These are phyloP conservation scores for Parmelia sp. DNA, from an alignment of 495 filamentous ascomycete genomes.

Conservation along the genomic window DNA sequence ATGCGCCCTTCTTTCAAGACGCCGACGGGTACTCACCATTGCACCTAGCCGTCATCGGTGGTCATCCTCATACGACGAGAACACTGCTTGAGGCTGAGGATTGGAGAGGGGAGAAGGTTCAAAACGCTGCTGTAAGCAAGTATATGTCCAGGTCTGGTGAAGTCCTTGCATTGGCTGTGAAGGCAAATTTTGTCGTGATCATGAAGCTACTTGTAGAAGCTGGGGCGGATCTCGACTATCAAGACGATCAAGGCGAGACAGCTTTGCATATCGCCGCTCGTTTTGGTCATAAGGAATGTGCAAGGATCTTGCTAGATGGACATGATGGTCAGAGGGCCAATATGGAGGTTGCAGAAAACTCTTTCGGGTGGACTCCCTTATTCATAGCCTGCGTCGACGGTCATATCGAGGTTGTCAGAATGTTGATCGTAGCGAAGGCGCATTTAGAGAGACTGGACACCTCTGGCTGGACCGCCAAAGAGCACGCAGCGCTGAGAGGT, in stretches of 20 bases:
- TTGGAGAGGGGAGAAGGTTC: conserved; percentile 52
- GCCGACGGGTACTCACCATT: conserved; percentile 85
- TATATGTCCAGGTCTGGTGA: conserved; percentile 77
- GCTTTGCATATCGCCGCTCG: conserved; percentile 88
- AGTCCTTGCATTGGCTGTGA: conserved; percentile 80
- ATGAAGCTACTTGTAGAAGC: conserved; percentile 83
- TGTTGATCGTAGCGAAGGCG: conserved; percentile 70
- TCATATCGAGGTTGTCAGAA: conserved; percentile 63
- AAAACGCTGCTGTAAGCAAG: conserved; percentile 56
- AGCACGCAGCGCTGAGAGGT: conserved; percentile 84
- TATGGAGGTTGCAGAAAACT: conserved; percentile 71
- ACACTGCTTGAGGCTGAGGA: conserved; percentile 73
- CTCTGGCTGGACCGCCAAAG: conserved; percentile 91
- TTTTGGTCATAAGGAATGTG: conserved; percentile 77
- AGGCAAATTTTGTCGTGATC: conserved; percentile 73
- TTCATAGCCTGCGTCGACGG: conserved; percentile 90
- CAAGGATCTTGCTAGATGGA: conserved; percentile 63
- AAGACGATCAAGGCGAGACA: conserved; percentile 88
- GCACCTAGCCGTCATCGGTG: conserved; percentile 86
- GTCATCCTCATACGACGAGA: conserved; percentile 78
- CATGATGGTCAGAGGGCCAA: conserved; percentile 62
- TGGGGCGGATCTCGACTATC: conserved; percentile 89
- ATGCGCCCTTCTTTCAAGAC: conserved; percentile 82
- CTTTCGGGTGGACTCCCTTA: conserved; percentile 87
- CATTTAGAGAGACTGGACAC: conserved; percentile 66